Evolutionary conservation across 2,329 filamentous ascomycete species (phyloP), one percentile per base, ranked within the genome.

Genomic region (Calonectria pteridis): DNA sequence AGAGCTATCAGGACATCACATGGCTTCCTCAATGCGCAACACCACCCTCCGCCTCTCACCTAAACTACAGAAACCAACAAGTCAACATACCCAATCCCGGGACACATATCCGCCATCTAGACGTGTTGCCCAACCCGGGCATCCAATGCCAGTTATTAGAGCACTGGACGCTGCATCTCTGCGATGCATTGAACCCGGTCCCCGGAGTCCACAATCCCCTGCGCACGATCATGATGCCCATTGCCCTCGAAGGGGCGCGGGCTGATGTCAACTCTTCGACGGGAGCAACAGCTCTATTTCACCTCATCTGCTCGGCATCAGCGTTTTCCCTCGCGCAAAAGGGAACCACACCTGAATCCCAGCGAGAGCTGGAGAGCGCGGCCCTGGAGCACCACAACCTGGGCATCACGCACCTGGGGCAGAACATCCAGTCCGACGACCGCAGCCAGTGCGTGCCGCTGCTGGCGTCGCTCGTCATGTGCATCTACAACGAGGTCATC

Each of bases 311-410:
- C n/a, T 77, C 78, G 0, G 78, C 78, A 0, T 78, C 78, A 0
- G 78, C 77, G 0, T 80, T 80, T 11, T 77, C 79, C 4, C 62
- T 80, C 1, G 71, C 77, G 2, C 78, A 73, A 33, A 78, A 72
- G 11, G 67, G 73, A 1, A 67, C 40, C 1, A 67, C 71, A 0
- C 55, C 77, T 10, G 78, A 75, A 5, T 69, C 76, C 0, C 71
- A 69, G 31, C 69, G 76, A 0, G 62, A 69, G 2, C 76, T 80
- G 0, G 78, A 80, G 51, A 80, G 77, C 5, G 71, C 80, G 1
- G 78, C 78, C 1, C 62, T 80, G 3, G 78, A 80, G 20, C 78
- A 80, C 16, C 78, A 80, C 33, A 80, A 80, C 28, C 69, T 80
- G 2, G 78, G 71, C 40, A 80, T 80, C 28, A 79, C 76, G 2